These are phyloP conservation scores for Anisodus acutangulus DNA, from an alignment of 257 asterid genomes.

Conservation along the genomic window DNA sequence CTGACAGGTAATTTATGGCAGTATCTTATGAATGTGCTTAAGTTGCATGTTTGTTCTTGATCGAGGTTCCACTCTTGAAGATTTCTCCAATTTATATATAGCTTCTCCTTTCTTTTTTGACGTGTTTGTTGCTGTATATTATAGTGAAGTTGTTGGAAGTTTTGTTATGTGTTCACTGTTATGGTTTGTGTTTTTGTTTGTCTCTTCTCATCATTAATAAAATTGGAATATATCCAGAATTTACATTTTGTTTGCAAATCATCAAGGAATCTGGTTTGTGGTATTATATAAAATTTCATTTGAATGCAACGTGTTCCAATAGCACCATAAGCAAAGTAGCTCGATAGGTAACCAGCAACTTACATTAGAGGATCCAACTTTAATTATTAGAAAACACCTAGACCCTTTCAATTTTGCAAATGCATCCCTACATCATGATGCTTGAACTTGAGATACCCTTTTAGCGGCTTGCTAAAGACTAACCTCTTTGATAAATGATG, in stretches of 20 bases:
- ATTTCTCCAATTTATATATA: background rate
- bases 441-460: constrained; percentile 7
- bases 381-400: background rate
- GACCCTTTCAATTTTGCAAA: background rate
- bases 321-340: background rate
- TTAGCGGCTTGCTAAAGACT: background rate
- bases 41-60: constrained; percentile 12
- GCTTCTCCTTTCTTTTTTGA: background rate
- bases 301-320: background rate
- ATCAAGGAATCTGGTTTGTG: background rate
- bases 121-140: background rate
- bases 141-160: background rate
- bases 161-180: background rate
- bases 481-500: background rate
- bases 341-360: background rate
- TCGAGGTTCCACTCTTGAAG: background rate
- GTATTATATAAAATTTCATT: background rate
- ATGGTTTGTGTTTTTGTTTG: background rate
- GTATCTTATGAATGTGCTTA: constrained; percentile 22
- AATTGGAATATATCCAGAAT: background rate
- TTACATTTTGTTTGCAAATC: background rate
- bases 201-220: background rate
- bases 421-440: background rate
- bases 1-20: constrained; percentile 72
- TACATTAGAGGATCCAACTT: background rate